Base-by-base conservation (phyloP, 805 yeast genomes). In the Deakozyma indianensis region DNA sequence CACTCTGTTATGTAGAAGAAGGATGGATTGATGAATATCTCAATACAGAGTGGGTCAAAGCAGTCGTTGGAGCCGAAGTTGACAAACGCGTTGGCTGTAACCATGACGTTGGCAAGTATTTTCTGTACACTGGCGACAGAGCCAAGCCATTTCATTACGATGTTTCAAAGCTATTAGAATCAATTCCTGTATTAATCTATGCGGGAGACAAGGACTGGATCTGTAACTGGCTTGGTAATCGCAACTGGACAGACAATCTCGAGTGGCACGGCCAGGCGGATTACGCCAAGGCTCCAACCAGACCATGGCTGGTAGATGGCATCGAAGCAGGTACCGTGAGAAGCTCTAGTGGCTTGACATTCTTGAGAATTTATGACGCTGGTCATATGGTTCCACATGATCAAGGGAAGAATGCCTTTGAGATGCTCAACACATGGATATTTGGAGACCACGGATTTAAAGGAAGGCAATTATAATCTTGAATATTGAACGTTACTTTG, bases 301-400 rank as follows among this genome's bases (percentile, higher is more conserved):
- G 51, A 47, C 56, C 56, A 45, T 67, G 69, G 70, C 45, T 48
- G n/a, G 61, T 64, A 3, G 74, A 70, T 41, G 69, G 70, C 45
- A 62, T 66, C 51, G 66, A 67, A 48, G 60, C 52, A 4, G 97
- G 97, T 48, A 77, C 81, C 56, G 80, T 79, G 23, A 86, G 85
- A 68, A 80, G 76, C 57, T 73, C 69, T 52, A 79, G 79, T 42
- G 70, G 74, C 48, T 77, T 88, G 54, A 83, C 95, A 3, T 90
- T 81, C 68, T 70, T 85, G 62, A 75, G 95, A 62, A 76, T 88
- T 7, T 88, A 70, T 56, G 90, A 78, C 51, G 96, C 94, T 44
- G 96, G 96, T 23, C 96, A 90, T 66, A 87, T 88, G 96, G 95
- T 86, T 50, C 96, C 96, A 16, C 80, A 67, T 57, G 88, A 88